Percentiles rank a stretch among this genome's conserved stretches.
phyloP scores from a whole-genome alignment of 129 eudicot species.

The Ambrosia trifida region DNA sequence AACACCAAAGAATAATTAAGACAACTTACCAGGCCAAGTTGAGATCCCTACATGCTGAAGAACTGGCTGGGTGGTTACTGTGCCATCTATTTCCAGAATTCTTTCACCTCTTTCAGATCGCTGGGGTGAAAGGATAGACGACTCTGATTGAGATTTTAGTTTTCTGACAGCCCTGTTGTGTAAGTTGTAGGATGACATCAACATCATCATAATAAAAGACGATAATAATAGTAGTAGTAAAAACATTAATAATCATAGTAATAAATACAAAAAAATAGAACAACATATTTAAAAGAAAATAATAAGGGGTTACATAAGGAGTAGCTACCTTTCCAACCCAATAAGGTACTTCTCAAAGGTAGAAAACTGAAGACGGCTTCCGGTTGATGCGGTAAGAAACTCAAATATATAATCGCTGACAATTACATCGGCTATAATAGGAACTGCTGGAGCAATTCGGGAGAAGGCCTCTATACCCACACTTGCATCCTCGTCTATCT shows the following conservation, averaged over 20 bases:
- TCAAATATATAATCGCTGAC: conserved; percentile 70
- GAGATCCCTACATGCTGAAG: conserved; percentile 90
- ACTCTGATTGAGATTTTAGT: conserved; percentile 72
- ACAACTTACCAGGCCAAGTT: conserved; percentile 77
- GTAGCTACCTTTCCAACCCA: conserved; percentile 69
- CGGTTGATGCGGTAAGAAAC: conserved; percentile 69
- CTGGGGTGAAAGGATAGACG: conserved; percentile 68
- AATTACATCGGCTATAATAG: conserved; percentile 77
- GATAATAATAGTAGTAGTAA: background rate
- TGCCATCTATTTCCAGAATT: conserved; percentile 80
- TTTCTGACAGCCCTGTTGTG: conserved; percentile 60
- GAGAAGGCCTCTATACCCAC: conserved; percentile 79
- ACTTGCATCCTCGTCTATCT: conserved; percentile 79
- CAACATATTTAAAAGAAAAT: background rate
- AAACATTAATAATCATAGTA: background rate
- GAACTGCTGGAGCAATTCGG: conserved; percentile 91
- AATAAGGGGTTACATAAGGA: background rate
- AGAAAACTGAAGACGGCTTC: conserved; percentile 73
- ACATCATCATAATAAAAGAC: background rate
- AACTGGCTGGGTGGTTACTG: conserved; percentile 94
- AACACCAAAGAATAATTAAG: background rate
- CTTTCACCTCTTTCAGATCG: conserved; percentile 68
- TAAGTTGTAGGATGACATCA: conserved; percentile 10
- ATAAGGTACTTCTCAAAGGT: conserved; percentile 76
- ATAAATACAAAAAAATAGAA: background rate